These are phyloP conservation scores for Rugosomyces carneus DNA, from an alignment of 1,284 basidiomycete genomes.

Conservation along the genomic window DNA sequence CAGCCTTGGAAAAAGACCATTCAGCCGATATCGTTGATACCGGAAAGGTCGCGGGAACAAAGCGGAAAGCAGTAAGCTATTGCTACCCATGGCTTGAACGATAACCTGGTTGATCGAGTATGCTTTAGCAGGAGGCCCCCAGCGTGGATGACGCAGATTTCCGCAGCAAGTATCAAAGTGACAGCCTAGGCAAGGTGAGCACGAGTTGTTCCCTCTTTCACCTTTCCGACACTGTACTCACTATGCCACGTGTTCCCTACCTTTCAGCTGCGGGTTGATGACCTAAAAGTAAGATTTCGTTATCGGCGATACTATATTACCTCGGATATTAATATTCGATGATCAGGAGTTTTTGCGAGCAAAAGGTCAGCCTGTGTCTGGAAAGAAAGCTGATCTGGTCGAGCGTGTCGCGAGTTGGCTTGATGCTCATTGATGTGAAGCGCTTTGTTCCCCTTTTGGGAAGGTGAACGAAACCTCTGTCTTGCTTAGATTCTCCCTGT, in stretches of 20 bases:
- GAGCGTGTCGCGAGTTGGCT: conserved; percentile 60
- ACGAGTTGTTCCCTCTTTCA: background rate
- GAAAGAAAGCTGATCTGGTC: conserved; percentile 66
- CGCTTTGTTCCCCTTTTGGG: background rate
- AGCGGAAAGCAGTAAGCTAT: conserved; percentile 63
- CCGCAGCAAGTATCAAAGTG: conserved; percentile 53
- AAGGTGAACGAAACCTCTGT: no score
- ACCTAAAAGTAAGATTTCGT: conserved; percentile 54
- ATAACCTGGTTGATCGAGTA: conserved; percentile 8
- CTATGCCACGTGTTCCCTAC: conserved; percentile 7
- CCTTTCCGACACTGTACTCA: conserved; percentile 7
- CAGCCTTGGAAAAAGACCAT: conserved; percentile 58
- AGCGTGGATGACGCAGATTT: conserved; percentile 64
- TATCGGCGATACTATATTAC: background rate
- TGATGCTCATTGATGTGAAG: conserved; percentile 33
- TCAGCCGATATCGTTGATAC: conserved; percentile 42
- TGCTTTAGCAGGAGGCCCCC: conserved; percentile 40
- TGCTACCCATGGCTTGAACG: conserved; percentile 1
- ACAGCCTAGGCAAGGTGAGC: conserved; percentile 59
- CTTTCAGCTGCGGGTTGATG: conserved; percentile 70
- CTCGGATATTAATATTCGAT: conserved; percentile 9
- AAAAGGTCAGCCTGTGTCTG: conserved; percentile 52
- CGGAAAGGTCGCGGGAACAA: conserved; percentile 40
- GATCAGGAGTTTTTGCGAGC: conserved; percentile 61
- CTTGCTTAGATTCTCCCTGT: no score